Evolutionary conservation across 2,329 filamentous ascomycete species (phyloP), one percentile per base, ranked within the genome.

Genomic region (Cordyceps farinosa): DNA sequence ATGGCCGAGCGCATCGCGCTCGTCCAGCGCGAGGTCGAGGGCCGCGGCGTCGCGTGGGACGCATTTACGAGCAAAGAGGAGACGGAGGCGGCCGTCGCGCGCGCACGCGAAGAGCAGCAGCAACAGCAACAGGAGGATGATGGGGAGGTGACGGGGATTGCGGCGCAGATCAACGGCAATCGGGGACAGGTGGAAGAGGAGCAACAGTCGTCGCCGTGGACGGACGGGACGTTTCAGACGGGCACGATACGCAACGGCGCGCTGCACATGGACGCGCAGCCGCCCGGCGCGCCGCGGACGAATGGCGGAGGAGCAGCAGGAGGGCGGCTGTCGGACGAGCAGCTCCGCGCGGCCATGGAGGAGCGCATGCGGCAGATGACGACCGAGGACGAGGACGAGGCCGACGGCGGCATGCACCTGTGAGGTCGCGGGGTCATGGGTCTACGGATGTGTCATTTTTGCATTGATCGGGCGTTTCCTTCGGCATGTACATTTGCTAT

Each of bases 1-100:
- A 90, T 91, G 84, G 79, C 82, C 65, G 83, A 87, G 76, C 81
- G 89, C 72, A 83, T 92, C 66, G 79, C 78, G 61, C 73, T 91
- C 56, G 78, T 92, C 65, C 84, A 82, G 67, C 77, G 71, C 48
- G 90, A 93, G 77, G 85, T 92, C 9, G 84, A 87, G 74, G 70
- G 71, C 8, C 76, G 86, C 5, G 86, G 86, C 2, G 67, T 80
- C 62, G 80, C 75, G 69, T 88, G 86, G 86, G 71, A 74, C 36
- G 84, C 86, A 72, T 85, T 87, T 62, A 76, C 79, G 68, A 80
- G 76, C 63, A 76, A 77, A 54, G 77, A 80, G 66, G 65, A 73
- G 1, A 69, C 67, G 13, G 70, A 70, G 36, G 68, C 63, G 10
- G 65, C 62, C n/a, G 64, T 52, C 9, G 64, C 58, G n/a, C 50